These are phyloP conservation scores for Magnolia sinica DNA, from an alignment of 164 flowering plant genomes.

Conservation along the genomic window DNA sequence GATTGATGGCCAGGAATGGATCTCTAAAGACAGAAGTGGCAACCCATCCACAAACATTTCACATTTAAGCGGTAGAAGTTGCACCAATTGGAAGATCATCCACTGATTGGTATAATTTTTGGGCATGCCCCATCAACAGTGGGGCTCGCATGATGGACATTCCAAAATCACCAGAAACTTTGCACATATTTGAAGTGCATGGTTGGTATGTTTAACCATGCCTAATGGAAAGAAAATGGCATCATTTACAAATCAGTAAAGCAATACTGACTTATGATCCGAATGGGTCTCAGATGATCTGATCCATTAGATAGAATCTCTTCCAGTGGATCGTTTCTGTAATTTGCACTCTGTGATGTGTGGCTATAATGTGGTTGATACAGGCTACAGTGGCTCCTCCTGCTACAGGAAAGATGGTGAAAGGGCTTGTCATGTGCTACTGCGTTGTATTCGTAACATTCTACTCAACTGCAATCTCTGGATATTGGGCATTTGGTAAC, in stretches of 20 bases:
- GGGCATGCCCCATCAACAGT: neutral
- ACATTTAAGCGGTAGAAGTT: neutral
- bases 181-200: neutral
- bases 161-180: neutral
- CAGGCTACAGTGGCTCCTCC: constrained; percentile 99
- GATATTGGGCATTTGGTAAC: constrained; percentile 90
- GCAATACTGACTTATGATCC: neutral
- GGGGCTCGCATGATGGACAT: neutral
- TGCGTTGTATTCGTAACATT: constrained; percentile 71
- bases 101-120: neutral
- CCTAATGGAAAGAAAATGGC: neutral
- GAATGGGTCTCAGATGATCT: neutral
- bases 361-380: neutral
- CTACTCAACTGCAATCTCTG: constrained; percentile 76
- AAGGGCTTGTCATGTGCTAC: constrained; percentile 87
- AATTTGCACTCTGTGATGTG: neutral
- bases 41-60: neutral
- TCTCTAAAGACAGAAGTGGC: neutral
- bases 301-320: neutral
- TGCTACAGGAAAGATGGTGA: constrained; percentile 89
- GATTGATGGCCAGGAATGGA: neutral
- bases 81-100: neutral
- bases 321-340: neutral
- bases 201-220: neutral
- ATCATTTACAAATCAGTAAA: neutral